Evolutionary conservation across 768 basidiomycete species (phyloP).

Genomic region (Leccinum uliginosum): DNA sequence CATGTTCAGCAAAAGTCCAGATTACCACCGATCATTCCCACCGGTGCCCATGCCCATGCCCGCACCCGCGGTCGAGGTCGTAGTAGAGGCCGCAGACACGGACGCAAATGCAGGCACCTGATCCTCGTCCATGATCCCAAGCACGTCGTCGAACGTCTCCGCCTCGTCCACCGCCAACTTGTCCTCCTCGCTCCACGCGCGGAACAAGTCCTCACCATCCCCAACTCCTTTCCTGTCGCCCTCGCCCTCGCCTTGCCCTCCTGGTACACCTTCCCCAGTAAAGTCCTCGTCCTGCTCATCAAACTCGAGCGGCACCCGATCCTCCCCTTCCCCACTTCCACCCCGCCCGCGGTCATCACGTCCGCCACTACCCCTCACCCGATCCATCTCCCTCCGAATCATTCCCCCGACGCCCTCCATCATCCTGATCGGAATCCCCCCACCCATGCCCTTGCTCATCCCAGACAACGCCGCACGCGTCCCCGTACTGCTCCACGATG

Average conservation of each 20-base stretch:
- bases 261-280: slow-evolving; percentile 12
- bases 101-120: slow-evolving; percentile 16
- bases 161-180: slow-evolving; percentile 29
- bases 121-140: slow-evolving; percentile 32
- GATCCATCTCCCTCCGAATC: slow-evolving; percentile 48
- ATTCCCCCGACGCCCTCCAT: slow-evolving; percentile 56
- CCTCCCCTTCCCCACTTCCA: neutral
- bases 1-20: neutral
- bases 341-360: neutral
- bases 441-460: slow-evolving; percentile 11
- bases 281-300: slow-evolving; percentile 71
- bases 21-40: neutral
- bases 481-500: slow-evolving; percentile 14
- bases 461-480: slow-evolving; percentile 16
- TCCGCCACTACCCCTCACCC: slow-evolving; percentile 9
- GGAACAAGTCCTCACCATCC: slow-evolving; percentile 22
- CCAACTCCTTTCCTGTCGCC: neutral
- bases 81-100: neutral
- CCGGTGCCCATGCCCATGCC: neutral
- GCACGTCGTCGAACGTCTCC: slow-evolving; percentile 31
- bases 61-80: neutral
- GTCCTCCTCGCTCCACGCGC: slow-evolving; percentile 28
- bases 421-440: slow-evolving; percentile 50
- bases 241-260: neutral
- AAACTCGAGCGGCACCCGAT: slow-evolving; percentile 45